Conservation (phyloP, 169 alveolate genomes). For the Plasmodium gonderi region DNA sequence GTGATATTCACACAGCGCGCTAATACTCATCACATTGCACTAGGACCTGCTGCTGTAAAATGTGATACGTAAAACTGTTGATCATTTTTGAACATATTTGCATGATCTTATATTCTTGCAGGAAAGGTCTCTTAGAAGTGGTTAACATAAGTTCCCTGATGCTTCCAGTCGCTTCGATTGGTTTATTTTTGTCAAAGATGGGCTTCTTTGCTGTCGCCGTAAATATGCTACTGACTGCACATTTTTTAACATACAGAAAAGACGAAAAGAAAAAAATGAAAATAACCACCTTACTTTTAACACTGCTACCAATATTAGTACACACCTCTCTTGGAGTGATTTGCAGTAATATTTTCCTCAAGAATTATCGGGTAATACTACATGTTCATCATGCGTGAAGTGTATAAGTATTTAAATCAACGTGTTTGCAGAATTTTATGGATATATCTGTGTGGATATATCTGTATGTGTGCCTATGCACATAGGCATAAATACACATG, state of each 20-base stretch:
- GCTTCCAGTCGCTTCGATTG: conserved; percentile 48
- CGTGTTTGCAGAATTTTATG: too few relatives aligned
- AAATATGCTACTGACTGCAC: conserved; percentile 71
- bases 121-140: conserved; percentile 57
- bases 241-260: conserved; percentile 71
- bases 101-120: neutral
- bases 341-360: conserved; percentile 32
- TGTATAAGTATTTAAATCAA: too few relatives aligned
- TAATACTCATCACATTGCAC: too few relatives aligned
- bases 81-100: neutral
- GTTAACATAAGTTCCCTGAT: conserved; percentile 53
- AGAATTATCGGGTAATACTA: conserved; percentile 46
- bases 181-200: conserved; percentile 71
- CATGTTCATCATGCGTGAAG: neutral
- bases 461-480: too few relatives aligned
- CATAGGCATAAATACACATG: too few relatives aligned
- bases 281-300: conserved; percentile 51
- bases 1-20: too few relatives aligned
- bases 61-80: too few relatives aligned
- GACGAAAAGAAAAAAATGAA: conserved; percentile 74
- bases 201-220: conserved; percentile 70
- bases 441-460: too few relatives aligned
- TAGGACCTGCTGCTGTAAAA: too few relatives aligned
- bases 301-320: conserved; percentile 40
- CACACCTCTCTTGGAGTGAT: conserved; percentile 54